Evolutionary conservation across 2,329 filamentous ascomycete species (phyloP), one percentile per base, ranked within the genome.

Genomic region (Xylaria sp.): DNA sequence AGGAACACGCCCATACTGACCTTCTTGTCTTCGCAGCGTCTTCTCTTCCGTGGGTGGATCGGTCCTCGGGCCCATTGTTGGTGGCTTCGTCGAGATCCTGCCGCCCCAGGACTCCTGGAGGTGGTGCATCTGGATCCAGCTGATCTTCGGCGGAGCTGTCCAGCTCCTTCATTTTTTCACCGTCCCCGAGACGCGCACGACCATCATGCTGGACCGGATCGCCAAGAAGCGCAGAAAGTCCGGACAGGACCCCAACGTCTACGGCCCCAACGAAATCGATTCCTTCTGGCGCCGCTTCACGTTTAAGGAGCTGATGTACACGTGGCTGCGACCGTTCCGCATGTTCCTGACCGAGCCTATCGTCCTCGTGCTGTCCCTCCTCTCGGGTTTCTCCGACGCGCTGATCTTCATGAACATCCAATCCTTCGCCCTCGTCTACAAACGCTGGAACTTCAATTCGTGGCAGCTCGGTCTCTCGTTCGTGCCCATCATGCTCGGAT

Each of bases 21-120:
- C 11, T 26, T 13, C 2, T 3, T 37, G 8, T 39, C 29, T 41
- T 22, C 76, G 48, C 37, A 68, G 65, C 21, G 89, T 92, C 44
- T 90, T 92, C 65, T 91, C 89, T 0, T 92, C 89, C 0, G 89
- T 92, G 16, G 88, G 85, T 20, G 90, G 89, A 11, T 91, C 88
- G 0, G 84, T 91, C 7, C 77, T 92, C 1, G 90, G 89, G 0
- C 89, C 89, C 8, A 87, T 92, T 40, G 79, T 91, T n/a, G 90
- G 89, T 61, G 90, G 89, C 1, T 92, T 92, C 65, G 83, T 87
- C 17, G 83, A 92, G 69, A 71, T 82, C 26, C 85, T 84, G 61
- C 76, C 89, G 0, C 68, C 74, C 1, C 6, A 34, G n/a, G 20
- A 56, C 8, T 56, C 54, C 21, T 94, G 90, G 90, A 80, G 82